Evolutionary conservation across 306 rosid genomes (phyloP).

Genomic region (Crataegus laevigata): DNA sequence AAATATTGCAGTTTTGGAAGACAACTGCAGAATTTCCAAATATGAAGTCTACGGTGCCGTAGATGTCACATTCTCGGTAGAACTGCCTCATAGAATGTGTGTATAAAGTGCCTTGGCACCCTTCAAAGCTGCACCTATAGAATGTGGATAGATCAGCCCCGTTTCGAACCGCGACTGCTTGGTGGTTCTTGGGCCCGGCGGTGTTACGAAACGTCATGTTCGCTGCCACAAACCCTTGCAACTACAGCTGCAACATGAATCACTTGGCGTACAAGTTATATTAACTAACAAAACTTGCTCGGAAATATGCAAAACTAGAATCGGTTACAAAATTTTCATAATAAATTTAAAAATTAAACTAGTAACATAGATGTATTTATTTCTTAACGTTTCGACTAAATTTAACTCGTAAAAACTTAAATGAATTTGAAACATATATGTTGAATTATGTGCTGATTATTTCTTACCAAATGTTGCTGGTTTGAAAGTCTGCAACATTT

Average conservation of each 20-base stretch:
- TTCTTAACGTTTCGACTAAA: too few relatives aligned
- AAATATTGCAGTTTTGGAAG: slow-evolving; percentile 54
- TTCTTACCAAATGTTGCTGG: slow-evolving; percentile 71
- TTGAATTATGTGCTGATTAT: neutral
- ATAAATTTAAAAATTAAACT: too few relatives aligned
- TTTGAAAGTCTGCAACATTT: slow-evolving; percentile 62
- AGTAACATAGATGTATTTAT: too few relatives aligned
- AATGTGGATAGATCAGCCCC: slow-evolving; percentile 50
- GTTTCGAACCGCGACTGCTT: slow-evolving; percentile 58
- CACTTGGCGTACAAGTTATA: too few relatives aligned
- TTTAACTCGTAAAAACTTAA: too few relatives aligned
- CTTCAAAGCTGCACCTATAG: slow-evolving; percentile 61
- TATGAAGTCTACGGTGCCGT: slow-evolving; percentile 71
- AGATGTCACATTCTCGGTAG: slow-evolving; percentile 57
- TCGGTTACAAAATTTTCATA: too few relatives aligned
- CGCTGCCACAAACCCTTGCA: slow-evolving; percentile 40
- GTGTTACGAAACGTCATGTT: slow-evolving; percentile 63
- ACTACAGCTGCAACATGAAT: slow-evolving; percentile 36
- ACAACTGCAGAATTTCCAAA: slow-evolving; percentile 78
- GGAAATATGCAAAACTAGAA: too few relatives aligned
- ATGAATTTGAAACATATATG: too few relatives aligned
- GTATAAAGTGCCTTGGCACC: slow-evolving; percentile 57
- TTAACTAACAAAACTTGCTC: too few relatives aligned
- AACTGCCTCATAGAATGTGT: slow-evolving; percentile 57
- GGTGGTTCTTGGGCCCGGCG: slow-evolving; percentile 55